These are phyloP conservation scores for Didymosphaeria variabile DNA, from an alignment of 2,329 filamentous ascomycete species.

Conservation along the genomic window DNA sequence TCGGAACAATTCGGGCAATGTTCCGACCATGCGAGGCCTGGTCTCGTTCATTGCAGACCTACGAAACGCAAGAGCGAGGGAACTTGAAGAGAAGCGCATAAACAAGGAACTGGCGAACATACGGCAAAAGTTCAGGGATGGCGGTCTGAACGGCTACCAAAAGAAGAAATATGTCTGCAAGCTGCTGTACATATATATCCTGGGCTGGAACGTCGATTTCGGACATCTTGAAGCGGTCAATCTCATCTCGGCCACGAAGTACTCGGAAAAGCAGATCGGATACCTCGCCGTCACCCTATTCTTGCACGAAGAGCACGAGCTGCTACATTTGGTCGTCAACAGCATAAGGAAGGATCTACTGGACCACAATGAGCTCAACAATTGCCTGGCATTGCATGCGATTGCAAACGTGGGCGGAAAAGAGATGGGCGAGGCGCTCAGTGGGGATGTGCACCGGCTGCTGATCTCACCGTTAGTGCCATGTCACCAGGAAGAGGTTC, in stretches of 20 bases:
- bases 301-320: conserved; percentile 94
- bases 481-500: not conserved
- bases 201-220: conserved; percentile 99
- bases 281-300: conserved; percentile 98
- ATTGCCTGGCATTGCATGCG: conserved; percentile 94
- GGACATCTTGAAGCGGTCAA: conserved; percentile 98
- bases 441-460: conserved; percentile 88
- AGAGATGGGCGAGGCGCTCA: conserved; percentile 96
- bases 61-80: conserved; percentile 90
- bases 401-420: conserved; percentile 97
- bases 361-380: conserved; percentile 96
- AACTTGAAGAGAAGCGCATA: conserved; percentile 98
- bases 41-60: conserved; percentile 99
- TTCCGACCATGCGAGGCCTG: conserved; percentile 65
- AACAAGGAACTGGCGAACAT: conserved; percentile 99
- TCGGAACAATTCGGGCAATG: conserved; percentile 53
- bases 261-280: conserved; percentile 99
- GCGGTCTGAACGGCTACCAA: conserved; percentile 92
- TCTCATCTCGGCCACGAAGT: conserved; percentile 94
- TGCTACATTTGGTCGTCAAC: conserved; percentile 95
- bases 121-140: conserved; percentile 97
- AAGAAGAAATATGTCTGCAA: conserved; percentile 99
- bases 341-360: conserved; percentile 96
- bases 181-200: conserved; percentile 97
- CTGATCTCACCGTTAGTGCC: conserved; percentile 87